phyloP scores from a whole-genome alignment of 495 filamentous ascomycete species.

The Podospora appendiculata region DNA sequence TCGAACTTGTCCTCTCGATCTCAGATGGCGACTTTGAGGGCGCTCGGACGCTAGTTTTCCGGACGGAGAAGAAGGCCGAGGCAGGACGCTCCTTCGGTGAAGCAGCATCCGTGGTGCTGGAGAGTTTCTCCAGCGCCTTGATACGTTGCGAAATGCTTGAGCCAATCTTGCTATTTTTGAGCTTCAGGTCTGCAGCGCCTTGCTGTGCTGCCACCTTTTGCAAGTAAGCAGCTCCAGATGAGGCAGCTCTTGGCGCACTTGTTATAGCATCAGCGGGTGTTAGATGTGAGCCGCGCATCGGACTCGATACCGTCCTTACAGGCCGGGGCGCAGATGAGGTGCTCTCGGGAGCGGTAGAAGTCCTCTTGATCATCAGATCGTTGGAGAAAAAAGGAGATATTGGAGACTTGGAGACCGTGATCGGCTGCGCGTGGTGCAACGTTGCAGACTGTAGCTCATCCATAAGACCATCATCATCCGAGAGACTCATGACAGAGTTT shows the following conservation, averaged over 20 bases:
- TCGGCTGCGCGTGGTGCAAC: slow-evolving; percentile 74
- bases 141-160: slow-evolving; percentile 86
- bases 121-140: slow-evolving; percentile 75
- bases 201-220: slow-evolving; percentile 39
- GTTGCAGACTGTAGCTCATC: slow-evolving; percentile 80
- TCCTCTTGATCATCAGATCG: slow-evolving; percentile 19
- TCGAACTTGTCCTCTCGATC: slow-evolving; percentile 31
- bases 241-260: slow-evolving; percentile 36
- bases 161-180: slow-evolving; percentile 75
- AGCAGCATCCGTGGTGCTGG: slow-evolving; percentile 28
- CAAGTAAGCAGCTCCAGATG: slow-evolving; percentile 37
- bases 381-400: slow-evolving; percentile 57
- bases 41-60: slow-evolving; percentile 34
- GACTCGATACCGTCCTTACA: slow-evolving; percentile 40
- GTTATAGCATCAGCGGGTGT: slow-evolving; percentile 30
- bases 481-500: slow-evolving; percentile 56
- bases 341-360: slow-evolving; percentile 19
- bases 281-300: slow-evolving; percentile 34
- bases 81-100: slow-evolving; percentile 25
- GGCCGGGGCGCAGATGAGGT: slow-evolving; percentile 11
- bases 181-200: slow-evolving; percentile 37
- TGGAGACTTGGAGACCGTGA: slow-evolving; percentile 79
- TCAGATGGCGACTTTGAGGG: slow-evolving; percentile 39
- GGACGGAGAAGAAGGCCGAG: slow-evolving; percentile 45
- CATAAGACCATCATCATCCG: slow-evolving; percentile 82